Conservation (phyloP, 176 grass and related monocot genomes). For the Musa itinerans region DNA sequence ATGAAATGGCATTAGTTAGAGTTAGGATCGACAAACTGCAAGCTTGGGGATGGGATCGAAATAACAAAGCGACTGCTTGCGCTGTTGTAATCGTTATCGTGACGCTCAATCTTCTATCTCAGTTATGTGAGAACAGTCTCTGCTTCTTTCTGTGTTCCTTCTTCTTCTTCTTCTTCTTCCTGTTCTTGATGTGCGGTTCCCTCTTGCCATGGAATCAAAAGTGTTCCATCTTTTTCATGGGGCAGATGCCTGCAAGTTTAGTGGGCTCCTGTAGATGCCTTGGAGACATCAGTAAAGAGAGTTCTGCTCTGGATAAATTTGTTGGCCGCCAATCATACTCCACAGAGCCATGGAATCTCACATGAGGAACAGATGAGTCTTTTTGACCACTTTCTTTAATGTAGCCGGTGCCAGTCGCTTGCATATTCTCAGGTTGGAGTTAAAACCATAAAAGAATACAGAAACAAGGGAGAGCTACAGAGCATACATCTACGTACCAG, state of each 20-base stretch:
- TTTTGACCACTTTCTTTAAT: slow-evolving; percentile 3
- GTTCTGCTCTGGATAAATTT: not conserved
- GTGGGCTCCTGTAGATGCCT: not conserved
- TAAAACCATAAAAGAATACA: not conserved
- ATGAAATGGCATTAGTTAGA: not conserved
- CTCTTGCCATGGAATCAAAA: not conserved
- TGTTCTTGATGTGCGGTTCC: not conserved
- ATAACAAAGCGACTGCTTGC: not conserved
- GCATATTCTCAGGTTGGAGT: not conserved
- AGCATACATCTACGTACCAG: not conserved
- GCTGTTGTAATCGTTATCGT: not conserved
- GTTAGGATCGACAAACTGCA: not conserved
- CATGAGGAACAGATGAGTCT: not conserved
- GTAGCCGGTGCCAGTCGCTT: not conserved
- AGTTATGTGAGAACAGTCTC: not conserved
- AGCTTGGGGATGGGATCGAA: not conserved
- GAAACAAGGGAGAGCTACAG: not conserved
- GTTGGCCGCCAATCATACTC: not conserved
- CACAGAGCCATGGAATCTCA: not conserved
- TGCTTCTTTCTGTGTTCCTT: not conserved
- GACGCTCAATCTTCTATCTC: not conserved
- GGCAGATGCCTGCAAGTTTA: not conserved
- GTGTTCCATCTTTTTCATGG: not conserved
- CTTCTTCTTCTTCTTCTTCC: not conserved
- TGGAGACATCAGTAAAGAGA: not conserved